Evolutionary conservation across 176 grass and related monocot species (phyloP).

Genomic region (Raddia distichophylla): DNA sequence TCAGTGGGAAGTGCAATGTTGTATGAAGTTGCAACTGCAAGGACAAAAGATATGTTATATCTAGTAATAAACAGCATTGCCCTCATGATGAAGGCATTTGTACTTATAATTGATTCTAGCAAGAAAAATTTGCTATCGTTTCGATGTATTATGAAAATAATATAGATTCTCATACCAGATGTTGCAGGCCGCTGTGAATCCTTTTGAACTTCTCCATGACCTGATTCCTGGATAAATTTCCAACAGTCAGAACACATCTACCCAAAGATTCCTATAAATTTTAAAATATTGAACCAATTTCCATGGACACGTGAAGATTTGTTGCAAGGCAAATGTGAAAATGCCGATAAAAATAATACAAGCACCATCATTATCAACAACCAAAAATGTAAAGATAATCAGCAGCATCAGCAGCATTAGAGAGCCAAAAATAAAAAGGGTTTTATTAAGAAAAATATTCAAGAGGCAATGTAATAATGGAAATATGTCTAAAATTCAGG

Average conservation of each 20-base stretch:
- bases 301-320: not conserved
- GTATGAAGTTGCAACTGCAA: conserved; percentile 71
- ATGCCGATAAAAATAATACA: not conserved
- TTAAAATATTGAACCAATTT: not conserved
- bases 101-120: not conserved
- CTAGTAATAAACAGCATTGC: not conserved
- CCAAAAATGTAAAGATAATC: not conserved
- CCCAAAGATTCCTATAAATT: not conserved
- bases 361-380: conserved; percentile 15
- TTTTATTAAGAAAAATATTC: conserved; percentile 20
- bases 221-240: conserved; percentile 48
- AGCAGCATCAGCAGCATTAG: no score
- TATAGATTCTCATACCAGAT: conserved; percentile 39
- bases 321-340: conserved; percentile 2
- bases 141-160: not conserved
- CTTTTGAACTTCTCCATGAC: conserved; percentile 55
- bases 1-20: conserved; percentile 59
- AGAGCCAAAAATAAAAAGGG: no score
- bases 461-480: not conserved
- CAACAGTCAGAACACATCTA: conserved; percentile 39
- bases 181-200: conserved; percentile 54
- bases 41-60: conserved; percentile 39
- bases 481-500: conserved; percentile 21
- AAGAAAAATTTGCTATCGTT: not conserved
- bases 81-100: conserved; percentile 6